Percentiles rank a stretch among this genome's conserved stretches.
These are phyloP conservation scores for Clonostachys chloroleuca DNA, from an alignment of 2,329 filamentous ascomycete genomes.

Conservation along the genomic window DNA sequence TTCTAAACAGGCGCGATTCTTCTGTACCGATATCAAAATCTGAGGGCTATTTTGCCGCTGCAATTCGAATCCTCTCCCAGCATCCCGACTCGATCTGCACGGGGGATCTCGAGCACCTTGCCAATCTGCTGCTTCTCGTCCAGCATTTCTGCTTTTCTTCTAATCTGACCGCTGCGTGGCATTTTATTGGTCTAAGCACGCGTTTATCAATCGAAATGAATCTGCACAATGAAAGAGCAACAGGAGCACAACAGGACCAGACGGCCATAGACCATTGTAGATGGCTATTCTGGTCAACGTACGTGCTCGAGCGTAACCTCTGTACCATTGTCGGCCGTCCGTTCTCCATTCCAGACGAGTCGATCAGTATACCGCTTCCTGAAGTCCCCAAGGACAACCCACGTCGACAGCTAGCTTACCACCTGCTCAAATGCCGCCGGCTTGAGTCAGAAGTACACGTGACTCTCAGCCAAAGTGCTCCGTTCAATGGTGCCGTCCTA, in stretches of 20 bases:
- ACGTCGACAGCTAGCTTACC: constrained; percentile 5
- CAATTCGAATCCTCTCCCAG: constrained; percentile 2
- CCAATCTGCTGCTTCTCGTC: constrained; percentile 5
- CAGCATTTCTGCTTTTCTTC: constrained; percentile 6
- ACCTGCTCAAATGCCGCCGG: constrained; percentile 10
- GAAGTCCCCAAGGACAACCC: neutral
- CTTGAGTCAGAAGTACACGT: constrained; percentile 15
- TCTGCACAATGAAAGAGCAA: constrained; percentile 4
- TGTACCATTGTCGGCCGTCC: constrained; percentile 7
- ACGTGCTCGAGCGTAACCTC: constrained; percentile 8
- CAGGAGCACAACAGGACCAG: neutral
- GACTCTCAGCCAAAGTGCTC: constrained; percentile 8
- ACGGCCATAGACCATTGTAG: neutral
- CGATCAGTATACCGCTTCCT: constrained; percentile 7
- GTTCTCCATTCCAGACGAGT: constrained; percentile 8
- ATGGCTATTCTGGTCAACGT: constrained; percentile 9
- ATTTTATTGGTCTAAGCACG: constrained; percentile 7
- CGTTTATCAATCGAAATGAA: constrained; percentile 5
- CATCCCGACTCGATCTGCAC: constrained; percentile 4
- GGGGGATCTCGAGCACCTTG: constrained; percentile 5
- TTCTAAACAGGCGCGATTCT: constrained; percentile 7
- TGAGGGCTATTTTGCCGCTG: constrained; percentile 6
- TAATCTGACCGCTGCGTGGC: constrained; percentile 7
- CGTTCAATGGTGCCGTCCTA: constrained; percentile 4
- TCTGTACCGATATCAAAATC: constrained; percentile 4